Conservation (phyloP, 176 grass and related monocot genomes). For the Otatea glauca region DNA sequence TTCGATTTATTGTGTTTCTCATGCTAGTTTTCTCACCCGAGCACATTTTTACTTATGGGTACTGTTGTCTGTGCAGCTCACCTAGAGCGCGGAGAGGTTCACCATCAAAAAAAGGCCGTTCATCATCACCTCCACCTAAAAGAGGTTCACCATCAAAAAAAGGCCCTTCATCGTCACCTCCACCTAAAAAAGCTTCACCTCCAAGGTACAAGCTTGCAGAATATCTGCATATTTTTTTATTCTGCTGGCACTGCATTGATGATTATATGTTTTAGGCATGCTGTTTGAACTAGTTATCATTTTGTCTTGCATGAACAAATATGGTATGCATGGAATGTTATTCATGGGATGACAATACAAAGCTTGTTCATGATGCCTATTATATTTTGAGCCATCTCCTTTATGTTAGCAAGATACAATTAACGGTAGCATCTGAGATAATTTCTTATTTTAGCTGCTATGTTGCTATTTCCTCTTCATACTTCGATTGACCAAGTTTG, state of each 20-base stretch:
- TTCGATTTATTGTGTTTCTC: not conserved
- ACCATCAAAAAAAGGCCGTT: constrained; percentile 57
- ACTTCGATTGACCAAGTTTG: not conserved
- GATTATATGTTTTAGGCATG: constrained; percentile 29
- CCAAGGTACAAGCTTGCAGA: constrained; percentile 52
- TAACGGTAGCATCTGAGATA: not conserved
- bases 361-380: not conserved
- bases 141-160: constrained; percentile 72
- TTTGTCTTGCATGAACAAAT: not conserved
- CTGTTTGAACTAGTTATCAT: not conserved
- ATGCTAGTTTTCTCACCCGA: not conserved
- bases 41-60: constrained; percentile 24
- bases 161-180: constrained; percentile 62
- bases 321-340: not conserved
- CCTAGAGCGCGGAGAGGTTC: constrained; percentile 67
- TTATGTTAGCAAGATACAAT: constrained; percentile 2
- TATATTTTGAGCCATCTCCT: constrained; percentile 8
- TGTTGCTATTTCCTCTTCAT: not conserved
- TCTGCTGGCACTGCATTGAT: not conserved
- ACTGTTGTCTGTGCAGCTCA: constrained; percentile 54
- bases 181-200: constrained; percentile 79
- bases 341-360: not conserved
- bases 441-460: not conserved
- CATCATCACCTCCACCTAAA: constrained; percentile 66
- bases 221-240: constrained; percentile 5